Percentiles rank a stretch among this genome's conserved stretches.
Conservation (phyloP, 2,329 filamentous ascomycete species). For the Paracoccidioides brasiliensis region DNA sequence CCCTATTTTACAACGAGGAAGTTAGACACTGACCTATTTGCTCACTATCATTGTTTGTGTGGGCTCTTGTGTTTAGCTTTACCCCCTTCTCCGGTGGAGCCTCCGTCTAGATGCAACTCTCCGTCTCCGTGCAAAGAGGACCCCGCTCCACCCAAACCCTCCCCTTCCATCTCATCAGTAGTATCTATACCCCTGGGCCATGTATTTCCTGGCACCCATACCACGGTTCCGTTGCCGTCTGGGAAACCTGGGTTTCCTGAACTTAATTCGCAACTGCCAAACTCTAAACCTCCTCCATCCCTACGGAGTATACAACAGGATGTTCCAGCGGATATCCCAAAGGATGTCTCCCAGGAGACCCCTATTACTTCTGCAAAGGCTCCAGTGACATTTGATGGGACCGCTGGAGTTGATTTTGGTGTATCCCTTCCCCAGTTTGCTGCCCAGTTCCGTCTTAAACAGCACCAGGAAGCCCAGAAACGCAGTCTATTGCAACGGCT, state of each 20-base stretch:
- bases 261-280: background rate
- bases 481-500: slow-evolving; percentile 29
- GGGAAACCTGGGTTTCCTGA: background rate
- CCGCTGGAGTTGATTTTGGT: slow-evolving; percentile 7
- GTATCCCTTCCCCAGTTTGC: slow-evolving; percentile 35
- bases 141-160: slow-evolving; percentile 15
- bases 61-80: slow-evolving; percentile 16
- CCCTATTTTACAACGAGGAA: background rate
- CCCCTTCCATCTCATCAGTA: slow-evolving; percentile 15
- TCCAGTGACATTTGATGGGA: slow-evolving; percentile 9
- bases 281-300: background rate
- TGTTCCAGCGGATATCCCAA: slow-evolving; percentile 16
- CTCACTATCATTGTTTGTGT: background rate
- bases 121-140: slow-evolving; percentile 18
- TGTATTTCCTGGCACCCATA: background rate
- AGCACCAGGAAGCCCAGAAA: slow-evolving; percentile 30
- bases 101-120: slow-evolving; percentile 23
- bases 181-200: slow-evolving; percentile 8
- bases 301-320: background rate
- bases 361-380: background rate
- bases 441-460: slow-evolving; percentile 28
- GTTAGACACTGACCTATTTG: background rate
- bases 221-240: slow-evolving; percentile 2
- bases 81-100: slow-evolving; percentile 20
- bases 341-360: slow-evolving; percentile 1